Percentiles rank a stretch among this genome's conserved stretches.
phyloP scores from a whole-genome alignment of 805 yeast species.

The Zygosaccharomyces bisporus region DNA sequence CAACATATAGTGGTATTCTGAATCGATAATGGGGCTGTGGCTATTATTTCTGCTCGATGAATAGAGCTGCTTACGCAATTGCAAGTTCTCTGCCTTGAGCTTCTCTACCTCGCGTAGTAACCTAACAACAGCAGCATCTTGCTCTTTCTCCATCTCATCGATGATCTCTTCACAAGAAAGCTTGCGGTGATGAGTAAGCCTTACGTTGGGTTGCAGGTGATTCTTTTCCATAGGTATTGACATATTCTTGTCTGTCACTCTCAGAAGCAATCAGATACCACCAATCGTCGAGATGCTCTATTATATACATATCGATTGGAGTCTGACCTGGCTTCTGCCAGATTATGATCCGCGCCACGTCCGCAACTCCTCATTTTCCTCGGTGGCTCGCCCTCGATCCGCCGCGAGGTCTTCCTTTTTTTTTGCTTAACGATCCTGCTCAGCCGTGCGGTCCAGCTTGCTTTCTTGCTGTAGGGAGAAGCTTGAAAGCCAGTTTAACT shows the following conservation, averaged over 20 bases:
- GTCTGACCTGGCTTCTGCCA: neutral
- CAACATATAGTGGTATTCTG: slow-evolving; percentile 8
- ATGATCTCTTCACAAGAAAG: slow-evolving; percentile 45
- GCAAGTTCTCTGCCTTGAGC: slow-evolving; percentile 46
- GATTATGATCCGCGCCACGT: neutral
- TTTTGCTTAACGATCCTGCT: neutral
- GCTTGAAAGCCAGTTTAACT: neutral
- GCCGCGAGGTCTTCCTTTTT: neutral
- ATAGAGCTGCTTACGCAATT: slow-evolving; percentile 31
- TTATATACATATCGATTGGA: neutral
- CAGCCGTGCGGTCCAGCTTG: slow-evolving; percentile 1
- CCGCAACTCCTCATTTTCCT: neutral
- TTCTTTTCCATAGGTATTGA: slow-evolving; percentile 5
- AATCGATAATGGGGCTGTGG: neutral
- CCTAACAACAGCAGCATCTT: slow-evolving; percentile 56
- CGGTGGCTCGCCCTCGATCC: slow-evolving; percentile 1
- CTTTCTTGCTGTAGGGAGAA: slow-evolving; percentile 4
- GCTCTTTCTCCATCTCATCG: slow-evolving; percentile 61
- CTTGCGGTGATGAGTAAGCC: slow-evolving; percentile 10
- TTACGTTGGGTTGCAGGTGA: slow-evolving; percentile 2
- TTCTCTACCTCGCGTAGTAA: slow-evolving; percentile 49
- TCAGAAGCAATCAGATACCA: neutral
- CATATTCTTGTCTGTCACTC: neutral
- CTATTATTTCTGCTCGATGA: neutral
- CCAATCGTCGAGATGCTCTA: neutral